Base-by-base conservation (phyloP, 2,329 filamentous ascomycete genomes). In the Diaporthe amygdali region DNA sequence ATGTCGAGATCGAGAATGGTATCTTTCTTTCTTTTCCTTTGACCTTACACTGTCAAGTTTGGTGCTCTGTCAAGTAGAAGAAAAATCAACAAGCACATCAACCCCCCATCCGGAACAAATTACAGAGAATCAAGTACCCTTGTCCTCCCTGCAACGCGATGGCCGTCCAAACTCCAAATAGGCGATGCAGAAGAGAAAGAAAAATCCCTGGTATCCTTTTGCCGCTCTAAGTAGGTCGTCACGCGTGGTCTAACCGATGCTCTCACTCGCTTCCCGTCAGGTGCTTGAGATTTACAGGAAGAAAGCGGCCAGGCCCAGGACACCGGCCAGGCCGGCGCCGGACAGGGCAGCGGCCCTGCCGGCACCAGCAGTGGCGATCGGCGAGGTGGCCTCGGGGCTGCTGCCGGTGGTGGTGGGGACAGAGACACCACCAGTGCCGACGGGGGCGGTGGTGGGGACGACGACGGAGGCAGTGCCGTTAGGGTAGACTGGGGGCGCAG, bases 241-340 rank as follows among this genome's bases (percentile, higher is more conserved):
- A 78, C 75, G 76, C 76, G 74, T 64, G 77, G 76, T 75, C 77
- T 77, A 75, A 76, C 70, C 54, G 6, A 25, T 34, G 22, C 47
- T 41, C 34, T 27, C 32, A 37, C 25, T 17, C 4, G 17, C 66
- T 68, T 25, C 49, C 59, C 25, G 34, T 56, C 72, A 73, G 75
- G 76, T 73, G 71, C 74, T 78, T 78, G 76, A 71, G 80, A 84
- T 86, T 88, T 90, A 90, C 84, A 90, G 85, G 78, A 86, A 79
- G 80, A 87, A 83, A 80, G 87, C 89, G 78, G 87, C 88, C 73
- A 91, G 79, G 78, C 86, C 90, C 80, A 91, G 83, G 76, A 90
- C 80, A 84, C 86, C 89, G 76, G 87, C 89, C 76, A 91, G 86
- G 76, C 84, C 87, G 73, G 86, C 89, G 74, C 88, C 89, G 51